Percentiles rank a stretch among this genome's conserved stretches.
Conservation (phyloP, 2,329 filamentous ascomycete species). For the Neonectria punicea region DNA sequence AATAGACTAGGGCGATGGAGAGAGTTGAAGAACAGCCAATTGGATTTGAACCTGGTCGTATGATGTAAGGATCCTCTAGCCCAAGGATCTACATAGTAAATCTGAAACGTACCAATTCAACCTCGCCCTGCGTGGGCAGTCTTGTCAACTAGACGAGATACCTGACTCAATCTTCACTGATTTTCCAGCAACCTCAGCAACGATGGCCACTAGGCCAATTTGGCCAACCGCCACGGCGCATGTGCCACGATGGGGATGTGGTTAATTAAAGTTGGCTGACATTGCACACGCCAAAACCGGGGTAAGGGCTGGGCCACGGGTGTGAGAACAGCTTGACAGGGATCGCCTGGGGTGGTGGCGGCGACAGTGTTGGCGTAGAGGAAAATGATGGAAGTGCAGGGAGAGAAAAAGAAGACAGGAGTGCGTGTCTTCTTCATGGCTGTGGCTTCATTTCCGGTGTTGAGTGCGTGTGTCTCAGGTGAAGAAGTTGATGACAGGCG, state of each 20-base stretch:
- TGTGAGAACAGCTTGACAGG: constrained; percentile 9
- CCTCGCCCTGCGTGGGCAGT: constrained; percentile 5
- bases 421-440: constrained; percentile 24
- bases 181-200: constrained; percentile 8
- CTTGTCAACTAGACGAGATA: constrained; percentile 1
- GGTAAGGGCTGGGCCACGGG: constrained; percentile 8
- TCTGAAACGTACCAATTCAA: constrained; percentile 24
- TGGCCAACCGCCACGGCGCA: constrained; percentile 20
- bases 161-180: constrained; percentile 17
- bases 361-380: not conserved
- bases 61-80: constrained; percentile 18
- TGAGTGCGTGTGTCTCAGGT: constrained; percentile 36
- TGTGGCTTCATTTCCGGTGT: constrained; percentile 28
- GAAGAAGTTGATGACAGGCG: constrained; percentile 34
- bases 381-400: not conserved
- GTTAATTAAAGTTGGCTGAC: constrained; percentile 29
- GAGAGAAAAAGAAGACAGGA: constrained; percentile 4
- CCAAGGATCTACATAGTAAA: constrained; percentile 13
- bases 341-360: constrained; percentile 1
- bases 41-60: not conserved
- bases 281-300: constrained; percentile 15
- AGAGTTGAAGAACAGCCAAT: constrained; percentile 12
- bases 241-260: constrained; percentile 22
- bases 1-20: constrained; percentile 1
- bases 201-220: constrained; percentile 19